Percentiles rank a stretch among this genome's conserved stretches.
Conservation (phyloP, 108 stramenopile species). For the Skeletonema marinoi region DNA sequence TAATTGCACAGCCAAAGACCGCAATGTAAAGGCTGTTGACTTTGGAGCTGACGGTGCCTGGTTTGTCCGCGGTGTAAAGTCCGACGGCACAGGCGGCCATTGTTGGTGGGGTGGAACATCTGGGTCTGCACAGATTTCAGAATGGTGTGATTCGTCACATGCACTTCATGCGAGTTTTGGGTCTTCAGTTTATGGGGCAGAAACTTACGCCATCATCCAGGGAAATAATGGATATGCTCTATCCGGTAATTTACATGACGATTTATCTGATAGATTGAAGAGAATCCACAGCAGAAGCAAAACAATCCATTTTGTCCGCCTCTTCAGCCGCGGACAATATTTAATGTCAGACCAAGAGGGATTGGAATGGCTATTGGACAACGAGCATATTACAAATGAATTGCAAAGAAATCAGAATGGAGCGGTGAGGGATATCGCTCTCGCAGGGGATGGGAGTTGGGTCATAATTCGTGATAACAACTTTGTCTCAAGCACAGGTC, state of each 20-base stretch:
- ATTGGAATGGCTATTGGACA: no score
- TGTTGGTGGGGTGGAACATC: conserved; percentile 29
- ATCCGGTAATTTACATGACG: neutral
- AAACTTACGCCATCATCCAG: neutral
- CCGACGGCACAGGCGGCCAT: conserved; percentile 24
- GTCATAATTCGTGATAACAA: no score
- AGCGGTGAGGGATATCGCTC: no score
- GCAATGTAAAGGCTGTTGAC: conserved; percentile 11
- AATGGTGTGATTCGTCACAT: no score
- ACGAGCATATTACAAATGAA: no score
- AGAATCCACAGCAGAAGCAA: conserved; percentile 1
- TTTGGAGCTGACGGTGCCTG: conserved; percentile 13
- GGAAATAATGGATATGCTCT: neutral
- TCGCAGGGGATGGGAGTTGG: no score
- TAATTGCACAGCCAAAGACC: conserved; percentile 33
- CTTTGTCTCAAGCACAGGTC: no score
- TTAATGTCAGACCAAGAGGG: conserved; percentile 38
- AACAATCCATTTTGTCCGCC: conserved; percentile 33
- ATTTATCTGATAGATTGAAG: neutral
- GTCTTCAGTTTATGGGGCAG: neutral
- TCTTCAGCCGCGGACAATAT: conserved; percentile 12
- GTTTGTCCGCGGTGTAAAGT: conserved; percentile 16
- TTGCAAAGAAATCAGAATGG: no score
- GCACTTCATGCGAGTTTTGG: no score
- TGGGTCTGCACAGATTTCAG: no score